Conservation (phyloP, 805 yeast species). For the Suhomyces sp. region DNA sequence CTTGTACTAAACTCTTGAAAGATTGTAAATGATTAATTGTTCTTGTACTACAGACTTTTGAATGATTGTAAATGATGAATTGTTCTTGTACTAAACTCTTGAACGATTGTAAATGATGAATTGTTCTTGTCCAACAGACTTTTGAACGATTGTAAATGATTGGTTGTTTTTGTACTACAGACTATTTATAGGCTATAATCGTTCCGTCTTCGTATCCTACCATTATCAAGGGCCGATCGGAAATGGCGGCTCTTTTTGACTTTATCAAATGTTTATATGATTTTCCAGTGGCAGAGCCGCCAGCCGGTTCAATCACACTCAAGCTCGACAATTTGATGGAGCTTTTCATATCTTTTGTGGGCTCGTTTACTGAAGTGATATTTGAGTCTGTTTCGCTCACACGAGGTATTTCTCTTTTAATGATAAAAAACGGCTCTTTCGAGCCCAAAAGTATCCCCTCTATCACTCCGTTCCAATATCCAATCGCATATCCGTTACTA, state of each 20-base stretch:
- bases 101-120: no score
- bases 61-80: no score
- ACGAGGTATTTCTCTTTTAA: conserved; percentile 6
- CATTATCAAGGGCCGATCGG: conserved; percentile 30
- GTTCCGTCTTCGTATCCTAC: conserved; percentile 58
- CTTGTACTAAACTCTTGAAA: no score
- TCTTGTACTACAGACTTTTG: no score
- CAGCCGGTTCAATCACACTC: not conserved
- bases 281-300: not conserved
- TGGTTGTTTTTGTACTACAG: no score
- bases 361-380: not conserved
- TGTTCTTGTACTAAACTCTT: no score
- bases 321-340: conserved; percentile 8
- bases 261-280: conserved; percentile 12
- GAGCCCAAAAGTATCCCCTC: conserved; percentile 14
- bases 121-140: no score
- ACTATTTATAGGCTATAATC: conserved; percentile 37
- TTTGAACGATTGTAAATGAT: no score
- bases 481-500: conserved; percentile 23
- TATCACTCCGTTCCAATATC: conserved; percentile 54
- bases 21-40: no score
- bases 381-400: not conserved
- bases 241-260: conserved; percentile 11
- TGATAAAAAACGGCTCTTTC: not conserved
- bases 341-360: not conserved